phyloP scores from a whole-genome alignment of 305 asterid genomes.

The Ilex paraguariensis region DNA sequence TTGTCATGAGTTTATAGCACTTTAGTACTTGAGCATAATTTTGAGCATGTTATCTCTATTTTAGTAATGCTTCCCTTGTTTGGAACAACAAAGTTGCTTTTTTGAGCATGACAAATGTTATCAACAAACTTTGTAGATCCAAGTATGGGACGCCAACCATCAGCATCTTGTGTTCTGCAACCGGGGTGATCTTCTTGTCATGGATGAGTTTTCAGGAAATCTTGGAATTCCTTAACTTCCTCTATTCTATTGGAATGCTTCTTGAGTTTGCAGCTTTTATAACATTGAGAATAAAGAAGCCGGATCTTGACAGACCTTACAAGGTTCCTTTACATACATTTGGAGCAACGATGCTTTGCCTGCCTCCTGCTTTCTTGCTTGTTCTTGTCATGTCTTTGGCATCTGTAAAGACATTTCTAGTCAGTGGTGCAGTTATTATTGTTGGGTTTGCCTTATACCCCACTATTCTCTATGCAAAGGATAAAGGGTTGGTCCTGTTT shows the following conservation, averaged over 20 bases:
- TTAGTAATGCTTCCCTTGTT: neutral
- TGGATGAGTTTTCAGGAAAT: slow-evolving; percentile 98
- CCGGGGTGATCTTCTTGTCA: slow-evolving; percentile 71
- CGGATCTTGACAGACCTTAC: slow-evolving; percentile 81
- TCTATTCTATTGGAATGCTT: slow-evolving; percentile 80
- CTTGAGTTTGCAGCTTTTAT: slow-evolving; percentile 92
- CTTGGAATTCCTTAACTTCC: slow-evolving; percentile 85
- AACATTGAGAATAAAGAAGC: slow-evolving; percentile 55
- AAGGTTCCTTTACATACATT: slow-evolving; percentile 60
- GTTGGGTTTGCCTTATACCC: slow-evolving; percentile 22
- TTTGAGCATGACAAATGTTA: neutral
- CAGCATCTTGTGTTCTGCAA: slow-evolving; percentile 87
- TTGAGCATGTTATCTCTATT: neutral
- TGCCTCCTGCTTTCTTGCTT: slow-evolving; percentile 77
- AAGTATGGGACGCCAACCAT: slow-evolving; percentile 84
- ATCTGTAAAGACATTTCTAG: slow-evolving; percentile 51
- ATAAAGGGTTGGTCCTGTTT: slow-evolving; percentile 44
- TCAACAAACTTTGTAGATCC: slow-evolving; percentile 44
- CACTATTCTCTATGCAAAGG: slow-evolving; percentile 24
- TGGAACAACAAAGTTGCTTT: neutral
- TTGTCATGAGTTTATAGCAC: no score
- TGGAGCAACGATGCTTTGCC: slow-evolving; percentile 62
- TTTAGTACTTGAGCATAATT: neutral
- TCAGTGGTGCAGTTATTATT: slow-evolving; percentile 52
- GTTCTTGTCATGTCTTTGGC: slow-evolving; percentile 85